Conservation (phyloP, 441 rosid species). For the Gossypium schwendimanii region DNA sequence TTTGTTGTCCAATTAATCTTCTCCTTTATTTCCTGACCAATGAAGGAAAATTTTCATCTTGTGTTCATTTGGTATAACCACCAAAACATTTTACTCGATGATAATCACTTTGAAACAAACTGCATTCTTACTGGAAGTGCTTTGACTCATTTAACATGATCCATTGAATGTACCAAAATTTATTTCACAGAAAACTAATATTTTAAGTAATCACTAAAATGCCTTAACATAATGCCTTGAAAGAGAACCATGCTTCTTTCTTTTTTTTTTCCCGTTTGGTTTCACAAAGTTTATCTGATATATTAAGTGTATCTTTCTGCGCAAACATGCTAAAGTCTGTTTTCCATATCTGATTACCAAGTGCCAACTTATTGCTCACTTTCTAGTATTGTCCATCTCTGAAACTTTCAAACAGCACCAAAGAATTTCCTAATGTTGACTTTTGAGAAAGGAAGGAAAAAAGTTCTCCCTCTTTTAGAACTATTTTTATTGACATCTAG, state of each 20-base stretch:
- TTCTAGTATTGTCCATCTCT: not conserved
- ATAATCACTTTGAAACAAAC: not conserved
- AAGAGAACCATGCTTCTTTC: not conserved
- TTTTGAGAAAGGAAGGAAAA: not conserved
- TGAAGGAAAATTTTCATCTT: not conserved
- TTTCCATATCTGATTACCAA: not conserved
- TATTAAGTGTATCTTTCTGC: not conserved
- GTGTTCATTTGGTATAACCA: not conserved
- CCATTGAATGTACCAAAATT: not conserved
- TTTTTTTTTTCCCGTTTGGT: not conserved
- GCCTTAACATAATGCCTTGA: not conserved
- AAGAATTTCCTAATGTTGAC: not conserved
- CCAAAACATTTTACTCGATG: not conserved
- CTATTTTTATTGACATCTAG: not conserved
- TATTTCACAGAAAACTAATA: not conserved
- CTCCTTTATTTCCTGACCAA: not conserved
- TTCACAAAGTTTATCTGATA: not conserved
- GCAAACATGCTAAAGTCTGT: not conserved
- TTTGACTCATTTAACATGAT: not conserved
- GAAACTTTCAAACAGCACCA: not conserved
- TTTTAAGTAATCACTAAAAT: not conserved
- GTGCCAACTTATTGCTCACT: not conserved
- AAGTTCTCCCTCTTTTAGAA: not conserved
- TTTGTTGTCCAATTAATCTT: not conserved
- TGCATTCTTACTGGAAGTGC: slow-evolving; percentile 2